phyloP scores from a whole-genome alignment of 345 rosid species.

The Cardamine occulta region DNA sequence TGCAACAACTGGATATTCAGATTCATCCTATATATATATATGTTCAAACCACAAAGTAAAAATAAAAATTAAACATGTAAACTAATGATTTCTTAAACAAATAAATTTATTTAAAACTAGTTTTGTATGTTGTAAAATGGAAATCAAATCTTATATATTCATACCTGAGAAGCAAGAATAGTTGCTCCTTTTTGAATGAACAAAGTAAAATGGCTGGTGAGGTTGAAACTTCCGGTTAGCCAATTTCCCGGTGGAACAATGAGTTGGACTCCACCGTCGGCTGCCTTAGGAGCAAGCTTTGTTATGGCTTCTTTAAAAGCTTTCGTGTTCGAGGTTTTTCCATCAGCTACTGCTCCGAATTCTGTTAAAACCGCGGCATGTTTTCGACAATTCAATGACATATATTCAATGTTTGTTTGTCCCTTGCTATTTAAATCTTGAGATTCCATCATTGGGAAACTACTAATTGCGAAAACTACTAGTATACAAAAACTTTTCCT shows the following conservation, averaged over 20 bases:
- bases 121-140: background rate
- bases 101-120: background rate
- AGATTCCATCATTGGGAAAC: slow-evolving; percentile 33
- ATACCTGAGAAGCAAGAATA: slow-evolving; percentile 78
- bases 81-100: background rate
- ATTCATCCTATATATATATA: slow-evolving; percentile 50
- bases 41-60: slow-evolving; percentile 31
- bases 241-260: slow-evolving; percentile 76
- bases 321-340: slow-evolving; percentile 70
- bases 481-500: slow-evolving; percentile 26
- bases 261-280: slow-evolving; percentile 76
- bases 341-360: slow-evolving; percentile 82
- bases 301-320: slow-evolving; percentile 61
- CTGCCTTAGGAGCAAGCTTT: slow-evolving; percentile 53
- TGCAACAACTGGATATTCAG: slow-evolving; percentile 64
- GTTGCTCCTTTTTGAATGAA: slow-evolving; percentile 66
- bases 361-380: slow-evolving; percentile 65
- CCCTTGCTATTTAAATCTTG: background rate
- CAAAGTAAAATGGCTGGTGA: slow-evolving; percentile 86
- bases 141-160: background rate
- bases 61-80: background rate
- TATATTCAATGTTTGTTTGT: slow-evolving; percentile 27
- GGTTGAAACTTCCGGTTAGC: slow-evolving; percentile 83
- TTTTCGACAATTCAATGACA: slow-evolving; percentile 60
- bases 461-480: slow-evolving; percentile 34